Evolutionary conservation across 352 stramenopile genomes (phyloP).

Genomic region (Saprolegnia parasitica): DNA sequence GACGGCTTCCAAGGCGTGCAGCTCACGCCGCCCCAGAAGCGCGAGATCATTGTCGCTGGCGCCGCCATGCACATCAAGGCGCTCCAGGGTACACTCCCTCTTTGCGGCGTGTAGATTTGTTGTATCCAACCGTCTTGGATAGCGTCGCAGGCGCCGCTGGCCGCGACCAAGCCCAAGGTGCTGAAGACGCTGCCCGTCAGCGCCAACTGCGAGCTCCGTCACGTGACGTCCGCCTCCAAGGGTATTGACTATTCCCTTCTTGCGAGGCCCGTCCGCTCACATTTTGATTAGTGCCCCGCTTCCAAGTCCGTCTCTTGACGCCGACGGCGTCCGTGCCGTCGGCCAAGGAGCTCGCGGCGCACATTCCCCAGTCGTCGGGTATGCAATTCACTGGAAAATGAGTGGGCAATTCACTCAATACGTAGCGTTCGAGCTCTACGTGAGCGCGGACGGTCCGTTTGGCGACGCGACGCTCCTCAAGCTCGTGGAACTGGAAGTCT

Average conservation of each 20-base stretch:
- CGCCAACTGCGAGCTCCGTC: slow-evolving; percentile 10
- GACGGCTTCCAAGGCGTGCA: slow-evolving; percentile 89
- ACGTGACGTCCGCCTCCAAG: slow-evolving; percentile 5
- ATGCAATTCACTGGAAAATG: neutral
- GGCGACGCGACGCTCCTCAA: slow-evolving; percentile 40
- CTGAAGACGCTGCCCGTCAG: slow-evolving; percentile 4
- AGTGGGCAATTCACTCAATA: neutral
- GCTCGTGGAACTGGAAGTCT: slow-evolving; percentile 49
- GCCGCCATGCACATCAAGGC: slow-evolving; percentile 70
- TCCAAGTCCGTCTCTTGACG: slow-evolving; percentile 4
- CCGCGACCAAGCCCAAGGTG: slow-evolving; percentile 1
- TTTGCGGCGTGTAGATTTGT: neutral
- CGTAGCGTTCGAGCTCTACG: slow-evolving; percentile 42
- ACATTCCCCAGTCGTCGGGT: neutral
- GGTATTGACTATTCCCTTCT: neutral
- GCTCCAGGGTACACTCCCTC: slow-evolving; percentile 25
- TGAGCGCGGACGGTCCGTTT: slow-evolving; percentile 58
- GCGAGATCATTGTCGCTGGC: slow-evolving; percentile 70
- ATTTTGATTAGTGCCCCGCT: neutral
- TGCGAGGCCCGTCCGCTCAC: neutral
- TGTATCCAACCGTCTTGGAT: neutral
- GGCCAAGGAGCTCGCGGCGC: slow-evolving; percentile 6
- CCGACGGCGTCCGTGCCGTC: slow-evolving; percentile 7
- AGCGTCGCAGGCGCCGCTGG: neutral
- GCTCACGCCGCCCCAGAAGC: slow-evolving; percentile 50